Evolutionary conservation across 2,329 filamentous ascomycete species (phyloP).

Genomic region (Lachnellula occidentalis): DNA sequence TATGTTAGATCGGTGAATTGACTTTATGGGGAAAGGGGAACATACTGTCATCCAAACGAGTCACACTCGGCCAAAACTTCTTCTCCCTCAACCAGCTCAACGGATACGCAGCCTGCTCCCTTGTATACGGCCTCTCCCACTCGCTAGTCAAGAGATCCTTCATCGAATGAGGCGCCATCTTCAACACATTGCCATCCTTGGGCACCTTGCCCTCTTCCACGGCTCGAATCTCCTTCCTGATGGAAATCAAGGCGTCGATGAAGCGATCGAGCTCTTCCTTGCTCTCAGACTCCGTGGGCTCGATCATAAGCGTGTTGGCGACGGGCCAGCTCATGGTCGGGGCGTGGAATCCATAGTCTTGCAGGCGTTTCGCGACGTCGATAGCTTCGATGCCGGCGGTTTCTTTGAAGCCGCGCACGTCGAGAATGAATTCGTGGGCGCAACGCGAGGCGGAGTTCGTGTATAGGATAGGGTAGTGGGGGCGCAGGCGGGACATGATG

Average conservation of each 20-base stretch:
- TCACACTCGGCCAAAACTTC: constrained; percentile 95
- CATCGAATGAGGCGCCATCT: constrained; percentile 83
- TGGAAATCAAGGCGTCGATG: constrained; percentile 81
- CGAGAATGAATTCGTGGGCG: constrained; percentile 96
- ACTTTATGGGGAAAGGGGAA: constrained; percentile 19
- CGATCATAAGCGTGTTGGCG: constrained; percentile 93
- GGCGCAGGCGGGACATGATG: constrained; percentile 79
- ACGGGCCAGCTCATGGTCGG: constrained; percentile 98
- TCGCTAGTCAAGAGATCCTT: constrained; percentile 69
- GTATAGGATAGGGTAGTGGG: constrained; percentile 88
- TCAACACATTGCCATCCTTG: constrained; percentile 74
- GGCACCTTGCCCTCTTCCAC: constrained; percentile 76
- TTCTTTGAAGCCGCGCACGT: constrained; percentile 78
- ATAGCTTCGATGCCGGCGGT: constrained; percentile 82
- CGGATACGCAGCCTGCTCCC: constrained; percentile 84
- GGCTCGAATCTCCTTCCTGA: constrained; percentile 77
- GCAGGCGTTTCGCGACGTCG: constrained; percentile 91
- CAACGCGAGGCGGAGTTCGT: constrained; percentile 84
- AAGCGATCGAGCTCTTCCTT: constrained; percentile 92
- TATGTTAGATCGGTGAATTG: constrained; percentile 18
- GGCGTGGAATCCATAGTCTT: constrained; percentile 96
- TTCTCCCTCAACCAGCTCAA: constrained; percentile 78
- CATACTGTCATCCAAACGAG: constrained; percentile 81
- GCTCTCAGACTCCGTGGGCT: constrained; percentile 90
- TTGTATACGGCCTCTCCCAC: constrained; percentile 77